Percentiles rank a stretch among this genome's conserved stretches.
Evolutionary conservation across 306 rosid species (phyloP).

Genomic region (Albizia julibrissin): DNA sequence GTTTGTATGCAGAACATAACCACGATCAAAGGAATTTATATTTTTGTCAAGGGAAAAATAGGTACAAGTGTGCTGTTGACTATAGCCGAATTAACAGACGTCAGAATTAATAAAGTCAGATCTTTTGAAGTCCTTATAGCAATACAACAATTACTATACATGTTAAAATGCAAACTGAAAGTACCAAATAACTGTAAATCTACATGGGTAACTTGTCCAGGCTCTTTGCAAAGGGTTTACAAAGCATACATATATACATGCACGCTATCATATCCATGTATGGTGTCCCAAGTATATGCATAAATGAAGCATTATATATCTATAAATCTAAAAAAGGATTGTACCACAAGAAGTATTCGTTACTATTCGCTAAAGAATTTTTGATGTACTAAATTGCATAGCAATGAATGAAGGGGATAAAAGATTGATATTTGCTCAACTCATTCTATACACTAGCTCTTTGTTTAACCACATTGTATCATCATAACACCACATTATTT

Average conservation of each 20-base stretch:
- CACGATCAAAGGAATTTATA: slow-evolving; percentile 15
- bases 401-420: background rate
- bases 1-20: slow-evolving; percentile 34
- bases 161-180: slow-evolving; percentile 3
- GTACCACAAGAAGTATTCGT: background rate
- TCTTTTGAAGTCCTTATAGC: background rate
- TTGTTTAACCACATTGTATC: background rate
- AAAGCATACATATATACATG: background rate
- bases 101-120: background rate
- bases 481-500: background rate
- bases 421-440: background rate
- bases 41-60: slow-evolving; percentile 14
- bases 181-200: background rate
- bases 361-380: background rate
- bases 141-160: background rate
- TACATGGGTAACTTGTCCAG: background rate
- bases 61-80: background rate
- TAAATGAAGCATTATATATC: background rate
- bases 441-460: background rate
- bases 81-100: background rate
- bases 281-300: background rate
- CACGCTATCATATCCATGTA: background rate
- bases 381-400: background rate
- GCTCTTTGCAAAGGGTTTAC: background rate
- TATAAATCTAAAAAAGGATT: background rate